Evolutionary conservation across 305 asterid species (phyloP).

Genomic region (Withania somnifera): DNA sequence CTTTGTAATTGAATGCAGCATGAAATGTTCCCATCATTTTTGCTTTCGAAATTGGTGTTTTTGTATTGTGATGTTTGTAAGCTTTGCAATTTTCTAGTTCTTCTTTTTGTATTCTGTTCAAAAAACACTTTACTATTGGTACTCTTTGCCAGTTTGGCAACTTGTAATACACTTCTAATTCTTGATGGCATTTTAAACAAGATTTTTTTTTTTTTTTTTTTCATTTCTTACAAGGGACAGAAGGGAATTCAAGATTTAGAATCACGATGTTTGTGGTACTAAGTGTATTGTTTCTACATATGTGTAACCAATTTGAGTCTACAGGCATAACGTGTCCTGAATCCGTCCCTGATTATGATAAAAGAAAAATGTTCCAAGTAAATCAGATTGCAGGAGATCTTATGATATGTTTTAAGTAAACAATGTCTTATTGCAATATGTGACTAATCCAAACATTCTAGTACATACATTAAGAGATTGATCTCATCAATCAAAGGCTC

Average conservation of each 20-base stretch:
- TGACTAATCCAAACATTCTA: neutral
- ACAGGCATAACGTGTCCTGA: neutral
- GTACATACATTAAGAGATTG: neutral
- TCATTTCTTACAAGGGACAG: no score
- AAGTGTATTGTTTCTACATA: neutral
- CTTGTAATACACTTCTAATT: neutral
- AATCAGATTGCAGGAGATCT: no score
- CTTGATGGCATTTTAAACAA: neutral
- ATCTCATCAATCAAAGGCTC: neutral
- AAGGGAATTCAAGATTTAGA: neutral
- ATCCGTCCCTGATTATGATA: neutral
- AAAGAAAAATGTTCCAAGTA: no score
- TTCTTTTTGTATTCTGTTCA: neutral
- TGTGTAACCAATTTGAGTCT: neutral
- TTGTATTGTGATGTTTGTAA: slow-evolving; percentile 43
- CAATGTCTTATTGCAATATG: neutral
- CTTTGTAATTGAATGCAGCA: slow-evolving; percentile 7
- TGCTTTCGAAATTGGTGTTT: slow-evolving; percentile 4
- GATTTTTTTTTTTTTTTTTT: neutral
- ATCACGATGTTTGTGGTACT: neutral
- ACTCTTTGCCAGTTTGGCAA: neutral
- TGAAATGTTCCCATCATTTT: neutral
- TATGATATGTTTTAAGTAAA: no score
- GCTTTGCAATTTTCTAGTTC: slow-evolving; percentile 10
- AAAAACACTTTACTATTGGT: neutral